Evolutionary conservation across 2,329 filamentous ascomycete genomes (phyloP).

Genomic region (Colletotrichum lupini): DNA sequence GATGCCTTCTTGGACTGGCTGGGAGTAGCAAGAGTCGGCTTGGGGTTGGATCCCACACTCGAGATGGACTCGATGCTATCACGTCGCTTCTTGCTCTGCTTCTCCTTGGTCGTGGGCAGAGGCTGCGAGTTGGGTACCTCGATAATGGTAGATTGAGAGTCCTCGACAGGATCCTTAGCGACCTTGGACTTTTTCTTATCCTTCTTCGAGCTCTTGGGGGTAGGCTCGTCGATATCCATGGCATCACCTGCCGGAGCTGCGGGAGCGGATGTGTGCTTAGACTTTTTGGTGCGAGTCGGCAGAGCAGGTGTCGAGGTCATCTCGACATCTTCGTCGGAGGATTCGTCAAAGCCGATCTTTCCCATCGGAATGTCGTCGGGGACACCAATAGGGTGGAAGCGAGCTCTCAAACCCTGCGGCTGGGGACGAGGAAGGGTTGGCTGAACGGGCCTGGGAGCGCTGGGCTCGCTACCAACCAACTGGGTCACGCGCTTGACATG

Average conservation of each 20-base stretch:
- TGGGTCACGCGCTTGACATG: slow-evolving; percentile 73
- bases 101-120: slow-evolving; percentile 42
- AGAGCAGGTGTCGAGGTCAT: slow-evolving; percentile 54
- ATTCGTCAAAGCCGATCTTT: slow-evolving; percentile 52
- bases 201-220: slow-evolving; percentile 41
- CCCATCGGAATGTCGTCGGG: slow-evolving; percentile 44
- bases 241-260: slow-evolving; percentile 42
- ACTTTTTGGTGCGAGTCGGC: slow-evolving; percentile 44
- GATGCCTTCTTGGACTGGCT: slow-evolving; percentile 29
- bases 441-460: slow-evolving; percentile 52
- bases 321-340: slow-evolving; percentile 56
- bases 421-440: slow-evolving; percentile 68
- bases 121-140: slow-evolving; percentile 32
- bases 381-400: slow-evolving; percentile 75
- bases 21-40: slow-evolving; percentile 13
- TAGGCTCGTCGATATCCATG: slow-evolving; percentile 35
- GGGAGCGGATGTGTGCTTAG: slow-evolving; percentile 42
- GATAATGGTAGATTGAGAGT: slow-evolving; percentile 20
- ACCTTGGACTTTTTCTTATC: slow-evolving; percentile 46
- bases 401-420: slow-evolving; percentile 73
- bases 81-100: slow-evolving; percentile 47
- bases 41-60: slow-evolving; percentile 18
- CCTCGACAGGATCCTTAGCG: background rate
- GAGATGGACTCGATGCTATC: slow-evolving; percentile 35
- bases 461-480: slow-evolving; percentile 55